Percentiles rank a stretch among this genome's conserved stretches.
phyloP scores from a whole-genome alignment of 371 early-diverging fungal genomes.

The Neoconidiobolus thromboides region DNA sequence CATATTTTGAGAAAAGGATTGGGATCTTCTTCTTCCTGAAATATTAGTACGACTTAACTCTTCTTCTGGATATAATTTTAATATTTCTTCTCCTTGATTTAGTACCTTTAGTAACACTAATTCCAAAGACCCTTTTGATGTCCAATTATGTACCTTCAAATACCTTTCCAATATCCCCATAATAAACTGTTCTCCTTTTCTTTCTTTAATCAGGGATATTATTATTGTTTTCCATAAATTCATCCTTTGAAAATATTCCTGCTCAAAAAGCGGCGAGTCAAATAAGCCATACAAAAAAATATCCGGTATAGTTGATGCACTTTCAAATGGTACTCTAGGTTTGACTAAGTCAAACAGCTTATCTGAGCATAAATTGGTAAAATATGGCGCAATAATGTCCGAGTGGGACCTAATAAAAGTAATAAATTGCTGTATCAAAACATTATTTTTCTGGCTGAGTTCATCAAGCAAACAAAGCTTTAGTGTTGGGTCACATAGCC shows the following conservation, averaged over 20 bases:
- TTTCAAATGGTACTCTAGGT: neutral
- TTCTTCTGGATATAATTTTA: slow-evolving; percentile 7
- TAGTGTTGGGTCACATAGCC: neutral
- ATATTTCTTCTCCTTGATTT: slow-evolving; percentile 12
- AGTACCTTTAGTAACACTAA: slow-evolving; percentile 13
- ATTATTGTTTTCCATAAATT: slow-evolving; percentile 11
- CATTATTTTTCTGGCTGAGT: neutral
- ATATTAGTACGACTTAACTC: neutral
- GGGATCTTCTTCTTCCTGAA: neutral
- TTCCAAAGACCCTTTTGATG: slow-evolving; percentile 15
- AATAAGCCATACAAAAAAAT: slow-evolving; percentile 6
- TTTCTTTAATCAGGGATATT: slow-evolving; percentile 13
- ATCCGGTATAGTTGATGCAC: neutral
- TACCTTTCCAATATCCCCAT: slow-evolving; percentile 17
- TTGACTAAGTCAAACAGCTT: neutral
- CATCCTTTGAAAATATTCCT: slow-evolving; percentile 1
- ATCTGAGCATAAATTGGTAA: neutral
- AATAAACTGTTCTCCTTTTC: slow-evolving; percentile 18
- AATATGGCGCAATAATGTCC: neutral
- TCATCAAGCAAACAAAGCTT: neutral
- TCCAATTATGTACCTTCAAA: slow-evolving; percentile 16
- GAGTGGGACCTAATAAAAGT: neutral
- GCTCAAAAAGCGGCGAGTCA: slow-evolving; percentile 1
- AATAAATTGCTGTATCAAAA: neutral
- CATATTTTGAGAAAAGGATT: neutral